A percentile compares a stretch with the other conserved stretches of the same genome.
These are phyloP conservation scores for Trichosporon ovoides DNA, from an alignment of 1,284 basidiomycete genomes.

Conservation along the genomic window DNA sequence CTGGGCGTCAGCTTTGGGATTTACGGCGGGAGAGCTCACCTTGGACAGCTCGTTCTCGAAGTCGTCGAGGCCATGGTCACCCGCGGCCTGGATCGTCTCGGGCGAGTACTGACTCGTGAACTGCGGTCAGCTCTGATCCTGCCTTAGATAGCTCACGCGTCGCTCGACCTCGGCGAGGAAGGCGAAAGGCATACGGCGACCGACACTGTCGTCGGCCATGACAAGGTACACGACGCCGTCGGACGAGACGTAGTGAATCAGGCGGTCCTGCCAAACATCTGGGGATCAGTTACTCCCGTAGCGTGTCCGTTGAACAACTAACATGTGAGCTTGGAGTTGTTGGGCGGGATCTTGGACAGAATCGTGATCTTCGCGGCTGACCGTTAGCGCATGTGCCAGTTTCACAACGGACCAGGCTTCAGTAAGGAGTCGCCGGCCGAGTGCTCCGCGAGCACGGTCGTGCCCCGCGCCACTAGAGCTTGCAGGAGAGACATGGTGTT, in stretches of 20 bases:
- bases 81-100: slow-evolving; percentile 49
- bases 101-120: slow-evolving; percentile 57
- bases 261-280: slow-evolving; percentile 88
- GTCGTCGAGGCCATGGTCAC: slow-evolving; percentile 49
- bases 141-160: slow-evolving; percentile 50
- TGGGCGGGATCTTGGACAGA: slow-evolving; percentile 64
- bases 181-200: slow-evolving; percentile 86
- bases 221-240: slow-evolving; percentile 81
- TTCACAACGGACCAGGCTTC: slow-evolving; percentile 63
- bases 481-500: slow-evolving; percentile 58
- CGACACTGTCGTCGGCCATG: slow-evolving; percentile 86
- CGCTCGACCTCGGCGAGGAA: slow-evolving; percentile 83
- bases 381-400: background rate
- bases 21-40: slow-evolving; percentile 39
- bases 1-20: slow-evolving; percentile 29
- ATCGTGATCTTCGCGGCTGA: slow-evolving; percentile 78
- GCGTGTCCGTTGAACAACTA: background rate
- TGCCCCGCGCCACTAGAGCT: slow-evolving; percentile 75
- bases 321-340: slow-evolving; percentile 22
- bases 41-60: slow-evolving; percentile 49
- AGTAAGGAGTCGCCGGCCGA: slow-evolving; percentile 71
- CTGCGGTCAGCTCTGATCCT: slow-evolving; percentile 23
- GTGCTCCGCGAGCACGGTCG: slow-evolving; percentile 76
- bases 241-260: slow-evolving; percentile 92
- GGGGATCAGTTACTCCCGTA: background rate